These are phyloP conservation scores for Smittium culicis DNA, from an alignment of 371 early-diverging fungal genomes.

Conservation along the genomic window DNA sequence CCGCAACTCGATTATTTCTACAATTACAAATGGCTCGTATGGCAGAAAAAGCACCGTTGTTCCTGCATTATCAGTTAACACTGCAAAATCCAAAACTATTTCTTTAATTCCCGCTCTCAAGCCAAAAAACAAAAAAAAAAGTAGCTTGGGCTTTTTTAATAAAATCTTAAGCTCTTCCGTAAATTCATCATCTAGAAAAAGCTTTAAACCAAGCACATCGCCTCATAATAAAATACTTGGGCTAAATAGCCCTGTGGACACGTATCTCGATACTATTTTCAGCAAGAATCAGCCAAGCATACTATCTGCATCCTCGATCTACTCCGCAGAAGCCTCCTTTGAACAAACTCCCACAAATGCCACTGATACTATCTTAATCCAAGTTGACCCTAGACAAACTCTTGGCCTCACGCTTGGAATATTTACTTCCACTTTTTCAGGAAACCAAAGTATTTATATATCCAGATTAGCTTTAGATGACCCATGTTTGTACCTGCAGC, in stretches of 20 bases:
- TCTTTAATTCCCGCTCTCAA: neutral
- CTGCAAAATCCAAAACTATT: neutral
- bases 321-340: neutral
- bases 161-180: neutral
- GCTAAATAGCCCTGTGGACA: neutral
- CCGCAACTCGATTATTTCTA: neutral
- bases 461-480: slow-evolving; percentile 46
- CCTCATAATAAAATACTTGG: neutral
- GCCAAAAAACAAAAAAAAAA: neutral
- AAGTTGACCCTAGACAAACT: slow-evolving; percentile 72
- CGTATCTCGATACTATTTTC: neutral
- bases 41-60: neutral
- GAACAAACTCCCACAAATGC: too few relatives aligned
- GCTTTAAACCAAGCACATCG: neutral
- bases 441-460: slow-evolving; percentile 48
- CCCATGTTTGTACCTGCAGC: slow-evolving; percentile 53
- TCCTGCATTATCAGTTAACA: neutral
- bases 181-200: neutral
- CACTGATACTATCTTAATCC: slow-evolving; percentile 16
- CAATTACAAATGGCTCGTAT: neutral
- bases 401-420: slow-evolving; percentile 57
- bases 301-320: neutral
- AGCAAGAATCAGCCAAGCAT: neutral
- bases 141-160: neutral
- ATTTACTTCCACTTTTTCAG: slow-evolving; percentile 52